A percentile compares a stretch with the other conserved stretches of the same genome.
Conservation (phyloP, 208 protist species). For the Lotmaria passim region DNA sequence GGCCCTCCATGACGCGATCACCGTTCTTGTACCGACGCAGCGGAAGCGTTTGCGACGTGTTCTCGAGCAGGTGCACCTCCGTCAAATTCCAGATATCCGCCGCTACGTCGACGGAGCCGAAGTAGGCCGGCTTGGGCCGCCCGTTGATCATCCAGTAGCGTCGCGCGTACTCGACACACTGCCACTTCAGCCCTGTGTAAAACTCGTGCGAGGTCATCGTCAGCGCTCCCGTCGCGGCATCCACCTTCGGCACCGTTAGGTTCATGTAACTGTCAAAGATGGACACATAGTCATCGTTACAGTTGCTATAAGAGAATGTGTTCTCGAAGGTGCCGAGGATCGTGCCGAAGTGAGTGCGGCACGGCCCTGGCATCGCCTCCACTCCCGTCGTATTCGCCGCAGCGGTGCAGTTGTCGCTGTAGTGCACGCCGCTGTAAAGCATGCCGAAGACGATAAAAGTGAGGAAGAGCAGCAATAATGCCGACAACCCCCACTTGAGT, state of each 20-base stretch:
- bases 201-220: background rate
- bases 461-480: conserved; percentile 26
- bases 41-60: conserved; percentile 32
- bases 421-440: conserved; percentile 21
- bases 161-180: conserved; percentile 88
- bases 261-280: conserved; percentile 26
- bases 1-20: conserved; percentile 16
- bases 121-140: conserved; percentile 49
- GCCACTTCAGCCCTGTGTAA: conserved; percentile 70
- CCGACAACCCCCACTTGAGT: conserved; percentile 30
- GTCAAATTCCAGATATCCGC: conserved; percentile 77
- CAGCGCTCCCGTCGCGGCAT: background rate
- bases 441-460: conserved; percentile 29
- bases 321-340: conserved; percentile 59
- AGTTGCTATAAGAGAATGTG: conserved; percentile 77
- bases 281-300: conserved; percentile 53
- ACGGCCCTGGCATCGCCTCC: background rate
- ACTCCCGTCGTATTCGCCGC: too few species aligned
- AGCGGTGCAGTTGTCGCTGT: conserved; percentile 14
- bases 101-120: conserved; percentile 58
- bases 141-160: conserved; percentile 85
- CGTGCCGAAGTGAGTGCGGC: conserved; percentile 45
- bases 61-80: conserved; percentile 35
- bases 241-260: conserved; percentile 11
- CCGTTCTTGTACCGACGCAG: conserved; percentile 61